Percentiles rank a stretch among this genome's conserved stretches.
Evolutionary conservation across 345 rosid genomes (phyloP).

Genomic region (Citropsis articulata): DNA sequence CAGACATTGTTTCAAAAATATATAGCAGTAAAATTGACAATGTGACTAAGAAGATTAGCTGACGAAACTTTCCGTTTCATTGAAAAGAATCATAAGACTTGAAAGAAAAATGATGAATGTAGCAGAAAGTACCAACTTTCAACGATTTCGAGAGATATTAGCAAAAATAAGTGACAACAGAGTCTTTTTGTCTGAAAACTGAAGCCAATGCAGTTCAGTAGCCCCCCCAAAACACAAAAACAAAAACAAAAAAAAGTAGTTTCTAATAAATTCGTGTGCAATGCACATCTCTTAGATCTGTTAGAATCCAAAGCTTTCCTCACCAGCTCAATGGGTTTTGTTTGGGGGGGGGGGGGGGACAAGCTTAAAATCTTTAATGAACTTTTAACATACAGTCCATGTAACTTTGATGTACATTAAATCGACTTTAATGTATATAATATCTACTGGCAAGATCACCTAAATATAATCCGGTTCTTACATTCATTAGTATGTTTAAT

Average conservation of each 20-base stretch:
- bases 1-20: neutral
- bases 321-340: neutral
- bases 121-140: neutral
- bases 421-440: neutral
- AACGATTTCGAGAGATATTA: neutral
- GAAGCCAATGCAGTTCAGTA: neutral
- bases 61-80: neutral
- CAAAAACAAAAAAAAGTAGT: neutral
- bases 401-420: too few relatives aligned
- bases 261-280: neutral
- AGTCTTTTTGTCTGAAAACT: neutral
- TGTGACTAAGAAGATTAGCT: neutral
- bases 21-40: neutral
- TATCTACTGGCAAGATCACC: too few relatives aligned
- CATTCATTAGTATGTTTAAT: too few relatives aligned
- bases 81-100: neutral
- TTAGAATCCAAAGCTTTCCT: slow-evolving; percentile 1
- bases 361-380: too few relatives aligned
- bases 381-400: too few relatives aligned
- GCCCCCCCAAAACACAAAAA: too few relatives aligned
- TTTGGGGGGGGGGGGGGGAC: neutral
- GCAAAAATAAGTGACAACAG: neutral
- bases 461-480: too few relatives aligned
- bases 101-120: neutral
- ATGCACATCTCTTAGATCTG: neutral